Evolutionary conservation across 352 stramenopile species (phyloP).

Genomic region (Phytophthora brassicae): DNA sequence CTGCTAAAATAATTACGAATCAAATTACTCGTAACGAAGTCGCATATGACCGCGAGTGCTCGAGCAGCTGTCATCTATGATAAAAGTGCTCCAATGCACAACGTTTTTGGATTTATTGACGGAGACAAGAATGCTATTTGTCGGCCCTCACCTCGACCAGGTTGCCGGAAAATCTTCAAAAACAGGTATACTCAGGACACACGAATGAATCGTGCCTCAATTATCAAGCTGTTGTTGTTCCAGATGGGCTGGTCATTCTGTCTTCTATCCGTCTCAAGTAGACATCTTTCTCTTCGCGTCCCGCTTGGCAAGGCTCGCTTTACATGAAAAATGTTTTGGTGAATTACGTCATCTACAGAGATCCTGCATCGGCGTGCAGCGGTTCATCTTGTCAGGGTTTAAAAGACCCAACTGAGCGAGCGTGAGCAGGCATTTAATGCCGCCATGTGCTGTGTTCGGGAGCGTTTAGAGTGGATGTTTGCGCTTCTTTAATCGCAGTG

Average conservation of each 20-base stretch:
- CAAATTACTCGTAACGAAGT: neutral
- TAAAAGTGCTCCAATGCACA: slow-evolving; percentile 12
- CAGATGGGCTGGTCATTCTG: neutral
- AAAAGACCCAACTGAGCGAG: neutral
- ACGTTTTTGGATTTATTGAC: slow-evolving; percentile 16
- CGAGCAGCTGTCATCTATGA: neutral
- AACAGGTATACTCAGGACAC: slow-evolving; percentile 12
- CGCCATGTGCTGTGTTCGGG: neutral
- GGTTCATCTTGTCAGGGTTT: slow-evolving; percentile 3
- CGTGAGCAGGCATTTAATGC: neutral
- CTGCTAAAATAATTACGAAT: neutral
- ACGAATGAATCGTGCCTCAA: no score
- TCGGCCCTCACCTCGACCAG: slow-evolving; percentile 2
- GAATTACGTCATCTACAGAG: neutral
- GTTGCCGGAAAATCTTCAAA: slow-evolving; percentile 9
- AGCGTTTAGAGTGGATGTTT: slow-evolving; percentile 8
- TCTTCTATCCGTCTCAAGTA: neutral
- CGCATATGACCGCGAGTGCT: neutral
- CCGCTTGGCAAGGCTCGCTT: no score
- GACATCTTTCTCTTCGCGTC: no score
- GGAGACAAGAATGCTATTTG: slow-evolving; percentile 9
- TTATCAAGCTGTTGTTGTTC: slow-evolving; percentile 8
- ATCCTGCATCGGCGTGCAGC: neutral
- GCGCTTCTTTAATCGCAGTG: slow-evolving; percentile 3
- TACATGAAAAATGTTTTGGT: neutral